Conservation (phyloP, 805 yeast species). For the Hyphopichia homilentoma region DNA sequence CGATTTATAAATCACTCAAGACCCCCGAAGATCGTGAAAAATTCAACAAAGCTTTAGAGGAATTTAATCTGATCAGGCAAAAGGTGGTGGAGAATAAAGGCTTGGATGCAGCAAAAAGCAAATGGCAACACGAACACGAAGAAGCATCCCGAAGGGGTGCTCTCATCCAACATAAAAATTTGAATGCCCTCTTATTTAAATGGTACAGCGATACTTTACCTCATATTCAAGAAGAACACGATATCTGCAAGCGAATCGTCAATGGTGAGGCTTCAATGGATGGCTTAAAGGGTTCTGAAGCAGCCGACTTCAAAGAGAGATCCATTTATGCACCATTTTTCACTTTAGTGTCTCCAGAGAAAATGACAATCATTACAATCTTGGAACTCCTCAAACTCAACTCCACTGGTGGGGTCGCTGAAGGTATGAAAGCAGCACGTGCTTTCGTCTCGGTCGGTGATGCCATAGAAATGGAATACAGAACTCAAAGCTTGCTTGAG, state of each 20-base stretch:
- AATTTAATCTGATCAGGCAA: slow-evolving; percentile 74
- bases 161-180: slow-evolving; percentile 48
- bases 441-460: slow-evolving; percentile 79
- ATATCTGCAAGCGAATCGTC: slow-evolving; percentile 47
- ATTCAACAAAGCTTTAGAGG: slow-evolving; percentile 67
- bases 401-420: slow-evolving; percentile 62
- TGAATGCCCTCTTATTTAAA: slow-evolving; percentile 73
- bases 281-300: slow-evolving; percentile 14
- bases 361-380: slow-evolving; percentile 79
- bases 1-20: slow-evolving; percentile 51
- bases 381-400: slow-evolving; percentile 67
- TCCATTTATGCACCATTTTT: slow-evolving; percentile 74
- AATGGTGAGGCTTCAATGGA: slow-evolving; percentile 18
- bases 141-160: slow-evolving; percentile 58
- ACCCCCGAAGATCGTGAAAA: slow-evolving; percentile 38
- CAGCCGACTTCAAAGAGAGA: slow-evolving; percentile 34
- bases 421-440: slow-evolving; percentile 81
- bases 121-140: slow-evolving; percentile 85
- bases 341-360: slow-evolving; percentile 67
- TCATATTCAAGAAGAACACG: slow-evolving; percentile 61
- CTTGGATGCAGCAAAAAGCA: slow-evolving; percentile 77
- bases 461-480: slow-evolving; percentile 81
- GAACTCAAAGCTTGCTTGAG: slow-evolving; percentile 60
- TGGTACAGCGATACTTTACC: slow-evolving; percentile 82
- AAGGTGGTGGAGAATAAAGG: slow-evolving; percentile 71